These are phyloP conservation scores for Calonectria pteridis DNA, from an alignment of 2,329 filamentous ascomycete species.

Conservation along the genomic window DNA sequence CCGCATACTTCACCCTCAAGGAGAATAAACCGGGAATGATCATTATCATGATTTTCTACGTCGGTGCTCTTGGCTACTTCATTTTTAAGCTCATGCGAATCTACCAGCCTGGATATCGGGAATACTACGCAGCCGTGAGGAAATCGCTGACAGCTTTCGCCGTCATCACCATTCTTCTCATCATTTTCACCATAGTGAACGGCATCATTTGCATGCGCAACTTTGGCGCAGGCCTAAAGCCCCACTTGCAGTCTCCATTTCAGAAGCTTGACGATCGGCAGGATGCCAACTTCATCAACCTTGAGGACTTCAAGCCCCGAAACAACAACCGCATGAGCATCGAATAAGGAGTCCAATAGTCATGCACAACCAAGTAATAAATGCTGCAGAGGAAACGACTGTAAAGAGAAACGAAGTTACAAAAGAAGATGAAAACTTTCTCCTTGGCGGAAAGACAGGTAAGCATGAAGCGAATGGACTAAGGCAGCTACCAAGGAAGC, in stretches of 20 bases:
- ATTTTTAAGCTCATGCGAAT: conserved; percentile 98
- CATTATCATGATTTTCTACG: conserved; percentile 84
- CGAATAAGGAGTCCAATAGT: conserved; percentile 55
- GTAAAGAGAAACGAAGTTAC: neutral
- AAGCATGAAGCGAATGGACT: too few relatives aligned
- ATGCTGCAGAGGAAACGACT: neutral
- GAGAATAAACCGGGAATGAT: conserved; percentile 87
- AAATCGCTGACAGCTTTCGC: conserved; percentile 94
- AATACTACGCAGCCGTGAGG: conserved; percentile 81
- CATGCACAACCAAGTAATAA: neutral
- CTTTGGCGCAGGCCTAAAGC: conserved; percentile 90
- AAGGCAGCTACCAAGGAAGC: too few relatives aligned
- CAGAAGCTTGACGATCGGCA: conserved; percentile 65
- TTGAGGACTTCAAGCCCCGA: conserved; percentile 67
- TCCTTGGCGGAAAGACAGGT: too few relatives aligned
- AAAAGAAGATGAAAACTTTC: neutral
- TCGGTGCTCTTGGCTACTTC: conserved; percentile 93
- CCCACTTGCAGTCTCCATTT: conserved; percentile 74
- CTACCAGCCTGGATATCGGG: conserved; percentile 74
- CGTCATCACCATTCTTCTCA: conserved; percentile 89
- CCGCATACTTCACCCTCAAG: conserved; percentile 87
- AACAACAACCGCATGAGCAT: conserved; percentile 68
- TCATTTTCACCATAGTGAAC: conserved; percentile 89
- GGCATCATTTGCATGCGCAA: conserved; percentile 90
- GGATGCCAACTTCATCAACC: conserved; percentile 66